Conservation (phyloP, 257 asterid species). For the Ophiorrhiza pumila region DNA sequence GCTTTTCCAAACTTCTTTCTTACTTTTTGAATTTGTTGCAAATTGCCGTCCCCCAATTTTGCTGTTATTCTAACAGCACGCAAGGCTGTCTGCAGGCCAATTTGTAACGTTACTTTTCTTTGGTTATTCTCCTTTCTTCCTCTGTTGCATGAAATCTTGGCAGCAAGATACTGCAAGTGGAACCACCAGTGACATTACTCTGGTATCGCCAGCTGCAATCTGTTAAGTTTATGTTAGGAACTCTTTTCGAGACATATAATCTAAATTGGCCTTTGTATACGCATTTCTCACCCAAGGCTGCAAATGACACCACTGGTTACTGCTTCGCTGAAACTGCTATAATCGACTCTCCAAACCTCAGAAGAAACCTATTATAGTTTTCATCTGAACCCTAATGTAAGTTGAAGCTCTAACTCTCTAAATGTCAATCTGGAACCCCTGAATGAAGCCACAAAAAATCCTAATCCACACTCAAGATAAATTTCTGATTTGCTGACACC, state of each 20-base stretch:
- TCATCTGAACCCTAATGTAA: background rate
- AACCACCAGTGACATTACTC: background rate
- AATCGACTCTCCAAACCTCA: background rate
- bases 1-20: background rate
- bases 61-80: background rate
- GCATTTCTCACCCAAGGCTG: too few relatives aligned
- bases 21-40: background rate
- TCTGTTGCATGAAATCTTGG: background rate
- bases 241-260: background rate
- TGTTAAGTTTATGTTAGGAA: background rate
- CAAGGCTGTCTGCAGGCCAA: background rate
- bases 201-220: background rate
- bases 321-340: background rate
- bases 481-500: background rate
- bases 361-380: background rate
- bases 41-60: background rate
- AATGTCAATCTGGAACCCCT: background rate
- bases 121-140: background rate
- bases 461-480: background rate
- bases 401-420: background rate
- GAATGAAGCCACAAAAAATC: background rate
- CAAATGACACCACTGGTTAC: background rate
- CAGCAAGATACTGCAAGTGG: background rate
- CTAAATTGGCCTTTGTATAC: too few relatives aligned
- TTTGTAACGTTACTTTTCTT: background rate